Base-by-base conservation (phyloP, 1,284 basidiomycete genomes). In the Trichosporon faecale region DNA sequence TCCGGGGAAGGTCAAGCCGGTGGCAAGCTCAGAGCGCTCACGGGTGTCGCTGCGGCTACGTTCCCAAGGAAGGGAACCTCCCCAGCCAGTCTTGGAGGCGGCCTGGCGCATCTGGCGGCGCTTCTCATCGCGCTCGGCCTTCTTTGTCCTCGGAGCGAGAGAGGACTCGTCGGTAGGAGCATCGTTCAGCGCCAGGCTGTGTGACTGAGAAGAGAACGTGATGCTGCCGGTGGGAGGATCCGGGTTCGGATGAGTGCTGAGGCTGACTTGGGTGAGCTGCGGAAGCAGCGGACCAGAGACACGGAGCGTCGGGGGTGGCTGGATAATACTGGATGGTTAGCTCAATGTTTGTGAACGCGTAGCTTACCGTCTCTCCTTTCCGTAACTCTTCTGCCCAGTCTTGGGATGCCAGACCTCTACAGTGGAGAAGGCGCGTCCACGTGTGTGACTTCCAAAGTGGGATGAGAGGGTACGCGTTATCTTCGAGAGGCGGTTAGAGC, bases 371-470 rank as follows among this genome's bases (percentile, higher is more conserved):
- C 77, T 67, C 67, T 82, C 81, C 64, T 80, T 79, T 21, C 76
- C 78, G 63, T 82, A 82, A 67, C 79, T 79, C 74, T 82, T 82
- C 70, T 82, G 80, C 16, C 73, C 79, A 3, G 79, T 77, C 25
- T 73, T 77, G 8, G 79, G 78, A 66, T 82, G 80, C 80, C 80
- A 81, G 3, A 82, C 74, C 63, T 80, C 74, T 5, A 82, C 65
- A 0, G 74, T 77, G 0, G 76, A 77, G 55, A 74, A 70, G 2
- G 65, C 52, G n/a, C 57, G 55, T 49, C 68, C 57, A n/a, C 29
- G n/a, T 23, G 64, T 8, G 37, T 60, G 12, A 12, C 25, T 61
- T 4, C 44, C 55, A n/a, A 70, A 70, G 37, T 69, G 67, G 4
- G 68, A 65, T 23, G 35, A 21, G 9, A 73, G 64, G 2, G 70